These are phyloP conservation scores for Fusarium compactum DNA, from an alignment of 2,329 filamentous ascomycete species.

Conservation along the genomic window DNA sequence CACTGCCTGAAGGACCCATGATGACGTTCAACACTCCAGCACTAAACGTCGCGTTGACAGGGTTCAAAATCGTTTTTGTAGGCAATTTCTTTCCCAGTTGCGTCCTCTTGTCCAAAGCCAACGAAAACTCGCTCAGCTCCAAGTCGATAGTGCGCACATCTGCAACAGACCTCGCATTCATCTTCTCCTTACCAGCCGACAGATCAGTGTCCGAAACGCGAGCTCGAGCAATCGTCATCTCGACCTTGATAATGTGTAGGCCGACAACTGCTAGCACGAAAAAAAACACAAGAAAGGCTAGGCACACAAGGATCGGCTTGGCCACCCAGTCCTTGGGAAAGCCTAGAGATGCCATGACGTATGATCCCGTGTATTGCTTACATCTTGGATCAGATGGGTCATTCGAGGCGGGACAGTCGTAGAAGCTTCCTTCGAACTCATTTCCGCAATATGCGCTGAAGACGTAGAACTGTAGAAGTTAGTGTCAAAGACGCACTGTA, in stretches of 20 bases:
- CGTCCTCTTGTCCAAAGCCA: conserved; percentile 73
- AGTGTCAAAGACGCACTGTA: conserved; percentile 1
- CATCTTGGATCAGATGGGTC: conserved; percentile 74
- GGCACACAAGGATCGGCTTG: conserved; percentile 72
- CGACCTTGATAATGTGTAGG: conserved; percentile 72
- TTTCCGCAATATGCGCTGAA: conserved; percentile 79
- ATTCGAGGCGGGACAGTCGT: conserved; percentile 75
- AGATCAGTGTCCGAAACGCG: conserved; percentile 69
- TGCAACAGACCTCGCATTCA: conserved; percentile 64
- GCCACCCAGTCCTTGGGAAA: conserved; percentile 76
- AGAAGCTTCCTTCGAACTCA: conserved; percentile 78
- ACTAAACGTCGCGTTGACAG: conserved; percentile 74
- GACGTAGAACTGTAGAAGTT: conserved; percentile 68
- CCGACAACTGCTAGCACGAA: conserved; percentile 70
- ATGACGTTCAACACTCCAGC: conserved; percentile 79
- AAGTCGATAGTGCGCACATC: conserved; percentile 73
- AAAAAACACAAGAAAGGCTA: conserved; percentile 74
- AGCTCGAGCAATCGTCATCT: conserved; percentile 76
- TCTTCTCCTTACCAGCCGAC: conserved; percentile 78
- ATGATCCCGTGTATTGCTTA: conserved; percentile 75
- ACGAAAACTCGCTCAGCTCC: conserved; percentile 71
- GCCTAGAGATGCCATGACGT: conserved; percentile 76
- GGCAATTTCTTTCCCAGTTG: conserved; percentile 64
- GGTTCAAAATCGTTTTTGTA: conserved; percentile 72
- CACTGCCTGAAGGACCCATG: conserved; percentile 83